These are phyloP conservation scores for Simplicillium aogashimaense DNA, from an alignment of 2,329 filamentous ascomycete genomes.

Conservation along the genomic window DNA sequence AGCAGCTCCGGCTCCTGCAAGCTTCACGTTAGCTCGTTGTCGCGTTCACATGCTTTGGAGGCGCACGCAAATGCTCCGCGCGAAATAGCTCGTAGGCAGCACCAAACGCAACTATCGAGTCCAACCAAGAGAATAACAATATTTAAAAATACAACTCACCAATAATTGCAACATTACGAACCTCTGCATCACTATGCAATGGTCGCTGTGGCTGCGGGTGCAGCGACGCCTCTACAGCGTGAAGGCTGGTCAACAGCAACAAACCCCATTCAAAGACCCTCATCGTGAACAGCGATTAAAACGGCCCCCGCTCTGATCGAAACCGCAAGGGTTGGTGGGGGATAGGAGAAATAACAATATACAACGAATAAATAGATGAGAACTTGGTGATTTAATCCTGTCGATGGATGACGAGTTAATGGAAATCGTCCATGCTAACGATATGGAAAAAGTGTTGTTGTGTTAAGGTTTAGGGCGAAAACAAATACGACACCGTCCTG, in stretches of 20 bases:
- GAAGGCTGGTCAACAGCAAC: conserved; percentile 7
- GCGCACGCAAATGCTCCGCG: neutral
- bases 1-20: conserved; percentile 73
- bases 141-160: conserved; percentile 15
- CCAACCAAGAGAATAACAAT: neutral
- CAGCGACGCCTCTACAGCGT: conserved; percentile 8
- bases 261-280: conserved; percentile 10
- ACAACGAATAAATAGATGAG: neutral
- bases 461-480: too few relatives aligned
- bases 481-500: too few relatives aligned
- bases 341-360: neutral
- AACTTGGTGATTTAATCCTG: neutral
- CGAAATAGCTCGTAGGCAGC: neutral
- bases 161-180: conserved; percentile 25
- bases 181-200: conserved; percentile 5
- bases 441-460: too few relatives aligned
- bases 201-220: conserved; percentile 3
- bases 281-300: neutral
- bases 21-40: neutral
- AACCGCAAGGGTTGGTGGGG: too few relatives aligned
- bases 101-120: too few relatives aligned
- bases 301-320: too few relatives aligned
- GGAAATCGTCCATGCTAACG: too few relatives aligned
- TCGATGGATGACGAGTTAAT: too few relatives aligned
- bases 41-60: conserved; percentile 1